Base-by-base conservation (phyloP, 495 filamentous ascomycete genomes). In the Penicillium alfredii region DNA sequence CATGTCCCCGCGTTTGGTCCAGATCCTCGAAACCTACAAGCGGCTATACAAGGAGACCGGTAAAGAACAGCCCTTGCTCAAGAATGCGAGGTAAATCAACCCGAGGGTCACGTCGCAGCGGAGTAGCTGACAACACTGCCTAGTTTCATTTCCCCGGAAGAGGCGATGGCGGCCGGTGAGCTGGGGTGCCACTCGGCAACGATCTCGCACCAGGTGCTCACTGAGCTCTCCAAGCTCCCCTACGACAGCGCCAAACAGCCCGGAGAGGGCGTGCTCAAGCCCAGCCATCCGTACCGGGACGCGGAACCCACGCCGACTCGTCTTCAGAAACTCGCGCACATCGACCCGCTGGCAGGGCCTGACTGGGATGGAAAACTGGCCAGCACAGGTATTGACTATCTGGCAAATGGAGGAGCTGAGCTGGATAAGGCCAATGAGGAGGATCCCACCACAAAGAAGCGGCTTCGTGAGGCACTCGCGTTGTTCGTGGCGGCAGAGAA, bases 41-140 rank as follows among this genome's bases (percentile, higher is more conserved):
- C 53, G 59, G 19, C 53, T 67, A 14, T 60, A 66, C 26, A 57
- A 57, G 33, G 60, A 66, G 42, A 66, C 60, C 1, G 62, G 65
- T 18, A 61, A 60, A 35, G 47, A 58, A 33, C 62, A 69, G 43
- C 63, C 61, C 17, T 45, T 64, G 20, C 45, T 69, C 16, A 66
- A 64, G 38, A 53, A 58, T 33, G 63, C 54, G 6, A 64, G 58
- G 54, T 61, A 62, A 32, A 41, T 49, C n/a, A n/a, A n/a, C n/a
- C n/a, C n/a, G n/a, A n/a, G n/a, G n/a, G n/a, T n/a, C n/a, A n/a
- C n/a, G n/a, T n/a, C n/a, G n/a, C n/a, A n/a, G n/a, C n/a, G n/a
- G 17, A 24, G 40, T 35, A 28, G 31, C 45, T 23, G 19, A 45
- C 32, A 32, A 3, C 13, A 24, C 23, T 10, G 8, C 15, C 16